Conservation (phyloP, 805 yeast genomes). For the Tetrapisispora fleetii region DNA sequence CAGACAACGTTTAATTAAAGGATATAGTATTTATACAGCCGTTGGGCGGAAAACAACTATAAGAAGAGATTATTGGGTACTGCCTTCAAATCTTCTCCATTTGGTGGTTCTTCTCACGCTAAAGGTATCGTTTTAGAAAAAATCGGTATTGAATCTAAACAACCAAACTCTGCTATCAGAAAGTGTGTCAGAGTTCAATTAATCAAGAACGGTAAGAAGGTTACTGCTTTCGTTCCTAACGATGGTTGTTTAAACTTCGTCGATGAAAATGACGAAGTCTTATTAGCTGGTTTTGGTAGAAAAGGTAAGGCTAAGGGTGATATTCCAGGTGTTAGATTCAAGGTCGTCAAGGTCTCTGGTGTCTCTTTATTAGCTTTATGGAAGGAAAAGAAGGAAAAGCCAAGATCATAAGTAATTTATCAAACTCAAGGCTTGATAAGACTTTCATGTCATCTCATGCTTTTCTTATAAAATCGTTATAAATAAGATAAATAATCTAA, state of each 20-base stretch:
- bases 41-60: constrained; percentile 99
- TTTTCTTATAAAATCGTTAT: background rate
- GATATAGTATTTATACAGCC: constrained; percentile 34
- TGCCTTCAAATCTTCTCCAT: constrained; percentile 99
- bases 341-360: constrained; percentile 99
- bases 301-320: constrained; percentile 99
- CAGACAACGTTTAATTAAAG: background rate
- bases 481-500: constrained; percentile 2
- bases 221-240: constrained; percentile 99
- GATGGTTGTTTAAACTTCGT: constrained; percentile 99
- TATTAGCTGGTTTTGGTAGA: constrained; percentile 99
- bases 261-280: constrained; percentile 99
- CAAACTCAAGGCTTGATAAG: background rate
- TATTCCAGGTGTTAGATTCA: constrained; percentile 99
- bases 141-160: constrained; percentile 99
- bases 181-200: constrained; percentile 99
- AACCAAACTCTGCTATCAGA: constrained; percentile 99
- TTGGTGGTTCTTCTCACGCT: constrained; percentile 99
- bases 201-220: constrained; percentile 99
- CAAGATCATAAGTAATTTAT: constrained; percentile 72
- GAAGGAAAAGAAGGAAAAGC: constrained; percentile 99
- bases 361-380: constrained; percentile 98
- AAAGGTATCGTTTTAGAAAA: constrained; percentile 99
- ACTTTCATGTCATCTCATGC: constrained; percentile 1
- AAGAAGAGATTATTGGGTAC: constrained; percentile 99